Base-by-base conservation (phyloP, 805 yeast genomes). In the Tetrapisispora arboricola region DNA sequence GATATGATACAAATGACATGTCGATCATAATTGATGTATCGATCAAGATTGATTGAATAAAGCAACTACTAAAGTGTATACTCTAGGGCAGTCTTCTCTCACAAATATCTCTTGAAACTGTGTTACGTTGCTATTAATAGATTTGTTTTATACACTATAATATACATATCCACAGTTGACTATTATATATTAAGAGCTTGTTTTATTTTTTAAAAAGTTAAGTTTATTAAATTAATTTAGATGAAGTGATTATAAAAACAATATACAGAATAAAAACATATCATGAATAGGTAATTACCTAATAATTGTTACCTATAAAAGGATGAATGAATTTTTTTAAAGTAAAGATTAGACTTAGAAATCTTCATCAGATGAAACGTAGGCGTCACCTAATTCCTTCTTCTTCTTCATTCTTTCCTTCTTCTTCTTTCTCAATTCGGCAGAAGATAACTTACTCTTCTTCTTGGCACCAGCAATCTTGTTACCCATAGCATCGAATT, bases 351-450 rank as follows among this genome's bases (percentile, higher is more conserved):
- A 39, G 48, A 42, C 57, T 75, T 80, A 82, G 54, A 78, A 73
- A 60, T 81, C 92, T 44, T 90, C 98, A 59, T 88, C 96, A 60
- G 95, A 92, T 52, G 97, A 90, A 58, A 87, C 96, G 70, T 92
- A 94, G 71, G 92, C 97, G 67, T 92, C 98, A 78, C 97, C 97
- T 68, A 88, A 71, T 72, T 83, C 95, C 94, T 92, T 92, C 96
- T 90, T 92, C 94, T 90, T 92, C 84, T 84, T 86, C 97, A 92
- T 88, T 82, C 99, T 87, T 77, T 92, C 98, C 95, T 92, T 92
- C 96, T 92, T 92, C 96, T 92, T 92, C 96, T 92, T 92, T 82
- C 99, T 86, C 70, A 90, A 77, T 73, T 92, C 99, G 55, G 98
- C 96, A 67, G 97, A 87, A 57, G 96, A 84, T 66, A 92, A 78